Evolutionary conservation across 2,329 filamentous ascomycete genomes (phyloP).

Genomic region (Trichocomaceae sp.): DNA sequence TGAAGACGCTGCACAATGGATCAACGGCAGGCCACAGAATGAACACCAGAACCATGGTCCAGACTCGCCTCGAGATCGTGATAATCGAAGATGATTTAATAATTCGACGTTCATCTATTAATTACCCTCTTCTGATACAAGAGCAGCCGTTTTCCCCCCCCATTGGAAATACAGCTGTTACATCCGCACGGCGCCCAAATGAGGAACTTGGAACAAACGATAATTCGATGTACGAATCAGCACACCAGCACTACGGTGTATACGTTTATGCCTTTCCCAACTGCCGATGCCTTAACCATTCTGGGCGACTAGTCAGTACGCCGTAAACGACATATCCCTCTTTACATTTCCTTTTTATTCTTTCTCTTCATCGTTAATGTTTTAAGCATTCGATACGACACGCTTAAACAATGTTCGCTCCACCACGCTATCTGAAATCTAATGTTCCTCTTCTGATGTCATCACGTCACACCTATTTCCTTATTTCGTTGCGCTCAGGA

Average conservation of each 20-base stretch:
- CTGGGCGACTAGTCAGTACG: background rate
- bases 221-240: background rate
- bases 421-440: background rate
- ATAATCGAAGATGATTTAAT: background rate
- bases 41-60: slow-evolving; percentile 11
- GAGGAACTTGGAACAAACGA: background rate
- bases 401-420: background rate
- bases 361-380: background rate
- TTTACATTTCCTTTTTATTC: background rate
- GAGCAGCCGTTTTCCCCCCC: background rate
- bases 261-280: background rate
- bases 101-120: background rate
- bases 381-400: background rate
- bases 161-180: background rate
- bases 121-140: background rate
- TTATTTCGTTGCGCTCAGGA: background rate
- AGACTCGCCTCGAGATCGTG: slow-evolving; percentile 1
- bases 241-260: background rate
- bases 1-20: slow-evolving; percentile 30
- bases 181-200: background rate
- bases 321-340: background rate
- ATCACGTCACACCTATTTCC: background rate
- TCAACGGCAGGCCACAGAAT: slow-evolving; percentile 23
- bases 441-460: background rate
- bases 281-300: background rate